These are phyloP conservation scores for Pistacia atlantica DNA, from an alignment of 345 rosid species.

Conservation along the genomic window DNA sequence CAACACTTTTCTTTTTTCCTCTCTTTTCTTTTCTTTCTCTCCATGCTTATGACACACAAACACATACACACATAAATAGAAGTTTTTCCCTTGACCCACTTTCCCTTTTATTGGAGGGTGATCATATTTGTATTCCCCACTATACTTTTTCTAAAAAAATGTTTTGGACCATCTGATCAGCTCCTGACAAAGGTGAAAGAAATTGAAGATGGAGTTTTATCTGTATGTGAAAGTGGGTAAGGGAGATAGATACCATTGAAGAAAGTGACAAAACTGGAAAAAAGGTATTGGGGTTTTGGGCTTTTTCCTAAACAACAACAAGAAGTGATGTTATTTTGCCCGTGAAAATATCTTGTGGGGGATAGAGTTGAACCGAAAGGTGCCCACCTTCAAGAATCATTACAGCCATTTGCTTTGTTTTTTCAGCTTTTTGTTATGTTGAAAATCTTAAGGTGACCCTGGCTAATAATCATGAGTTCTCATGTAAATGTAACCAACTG, in stretches of 20 bases:
- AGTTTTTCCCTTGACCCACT: conserved; percentile 16
- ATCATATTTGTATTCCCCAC: background rate
- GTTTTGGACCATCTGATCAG: conserved; percentile 27
- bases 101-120: conserved; percentile 2
- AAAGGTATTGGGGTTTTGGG: conserved; percentile 15
- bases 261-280: conserved; percentile 34
- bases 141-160: background rate
- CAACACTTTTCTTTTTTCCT: background rate
- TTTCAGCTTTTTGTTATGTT: background rate
- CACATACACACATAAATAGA: conserved; percentile 1
- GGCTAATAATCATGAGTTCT: conserved; percentile 20
- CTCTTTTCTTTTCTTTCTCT: background rate
- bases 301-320: conserved; percentile 42
- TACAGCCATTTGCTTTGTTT: conserved; percentile 3
- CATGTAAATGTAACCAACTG: background rate
- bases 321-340: conserved; percentile 39
- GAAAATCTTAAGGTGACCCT: conserved; percentile 13
- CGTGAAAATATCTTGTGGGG: conserved; percentile 45
- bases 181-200: conserved; percentile 18
- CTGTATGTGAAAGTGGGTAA: background rate
- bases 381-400: conserved; percentile 32
- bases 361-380: conserved; percentile 27
- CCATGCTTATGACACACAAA: conserved; percentile 10
- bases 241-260: background rate
- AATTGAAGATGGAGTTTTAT: background rate